A percentile compares a stretch with the other conserved stretches of the same genome.
These are phyloP conservation scores for Crithidia expoeki DNA, from an alignment of 208 protist species.

Conservation along the genomic window DNA sequence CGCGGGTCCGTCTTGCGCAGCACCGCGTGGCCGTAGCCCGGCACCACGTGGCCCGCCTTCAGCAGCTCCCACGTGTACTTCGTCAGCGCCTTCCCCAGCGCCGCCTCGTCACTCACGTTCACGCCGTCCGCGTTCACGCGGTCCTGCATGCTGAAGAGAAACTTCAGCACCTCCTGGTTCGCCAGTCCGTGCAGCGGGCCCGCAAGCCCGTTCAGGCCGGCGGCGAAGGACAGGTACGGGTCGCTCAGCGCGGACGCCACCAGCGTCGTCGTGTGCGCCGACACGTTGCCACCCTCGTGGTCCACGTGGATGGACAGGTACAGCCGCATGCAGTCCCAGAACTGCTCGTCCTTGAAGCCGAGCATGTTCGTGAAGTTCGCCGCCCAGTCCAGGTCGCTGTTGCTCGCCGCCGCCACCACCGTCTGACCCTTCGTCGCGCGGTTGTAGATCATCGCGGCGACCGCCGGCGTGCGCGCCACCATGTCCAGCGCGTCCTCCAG, in stretches of 20 bases:
- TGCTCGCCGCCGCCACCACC: slow-evolving; percentile 45
- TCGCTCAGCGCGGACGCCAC: slow-evolving; percentile 97
- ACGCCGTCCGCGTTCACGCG: slow-evolving; percentile 61
- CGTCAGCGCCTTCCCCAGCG: slow-evolving; percentile 75
- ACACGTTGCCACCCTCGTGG: slow-evolving; percentile 97
- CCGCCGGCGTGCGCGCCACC: slow-evolving; percentile 86
- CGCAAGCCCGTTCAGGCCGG: slow-evolving; percentile 96
- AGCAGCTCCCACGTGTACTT: slow-evolving; percentile 93
- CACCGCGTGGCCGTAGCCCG: slow-evolving; percentile 98
- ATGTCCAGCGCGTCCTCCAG: slow-evolving; percentile 95
- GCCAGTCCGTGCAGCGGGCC: slow-evolving; percentile 98
- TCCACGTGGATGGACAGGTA: slow-evolving; percentile 97
- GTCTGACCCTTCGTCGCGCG: slow-evolving; percentile 56
- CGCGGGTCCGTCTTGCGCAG: slow-evolving; percentile 98
- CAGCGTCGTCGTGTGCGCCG: slow-evolving; percentile 97
- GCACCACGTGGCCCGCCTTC: slow-evolving; percentile 91
- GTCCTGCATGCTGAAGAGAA: slow-evolving; percentile 68
- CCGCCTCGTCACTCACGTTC: slow-evolving; percentile 49
- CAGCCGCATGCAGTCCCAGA: slow-evolving; percentile 98
- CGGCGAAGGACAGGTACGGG: slow-evolving; percentile 96
- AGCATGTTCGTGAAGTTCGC: slow-evolving; percentile 96
- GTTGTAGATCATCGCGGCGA: slow-evolving; percentile 95
- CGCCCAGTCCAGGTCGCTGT: slow-evolving; percentile 91
- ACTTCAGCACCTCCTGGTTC: slow-evolving; percentile 97
- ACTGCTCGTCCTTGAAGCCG: slow-evolving; percentile 89